Base-by-base conservation (phyloP, 2,329 filamentous ascomycete species). In the Incumbomyces lentus region DNA sequence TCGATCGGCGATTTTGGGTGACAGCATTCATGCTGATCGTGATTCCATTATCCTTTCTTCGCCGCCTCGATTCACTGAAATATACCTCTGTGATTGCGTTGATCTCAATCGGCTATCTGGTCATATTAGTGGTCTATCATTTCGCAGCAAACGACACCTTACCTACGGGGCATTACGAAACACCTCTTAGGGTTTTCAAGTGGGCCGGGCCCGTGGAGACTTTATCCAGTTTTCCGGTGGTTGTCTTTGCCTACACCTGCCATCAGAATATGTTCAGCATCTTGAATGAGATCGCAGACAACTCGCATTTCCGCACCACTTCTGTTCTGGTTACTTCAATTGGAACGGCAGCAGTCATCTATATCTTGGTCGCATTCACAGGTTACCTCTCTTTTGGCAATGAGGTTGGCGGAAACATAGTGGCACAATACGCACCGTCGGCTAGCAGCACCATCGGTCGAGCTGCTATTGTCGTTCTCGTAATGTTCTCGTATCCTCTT, bases 231-330 rank as follows among this genome's bases (percentile, higher is more conserved):
- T 79, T 98, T 53, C 92, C 92, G 0, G 88, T 98, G 44, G 89
- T 96, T 47, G 86, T 98, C 2, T 98, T 98, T 71, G 92, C 90
- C n/a, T 98, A 96, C 64, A 98, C 92, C 1, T 98, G 92, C 63
- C 92, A 98, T 65, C 92, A 98, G 61, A 98, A 98, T 63, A 98
- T 98, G 92, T 98, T 98, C 64, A 95, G 90, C 10, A 94, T 98
- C 55, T 70, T 98, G 37, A 98, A 98, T 59, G 92, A 98, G 67
- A 87, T 98, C 55, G 75, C 79, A 49, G 82, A 95, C 61, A 87
- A 88, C 64, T 85, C 85, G 2, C 86, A 86, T 16, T 75, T 72
- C 58, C 83, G 83, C 52, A 83, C 90, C 6, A 82, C 87, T 1
- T 76, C 78, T 13, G 89, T 98, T 7, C 81, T 96, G 11, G 72